phyloP scores from a whole-genome alignment of 2,329 filamentous ascomycete species.

The Trichophyton mentagrophytes region DNA sequence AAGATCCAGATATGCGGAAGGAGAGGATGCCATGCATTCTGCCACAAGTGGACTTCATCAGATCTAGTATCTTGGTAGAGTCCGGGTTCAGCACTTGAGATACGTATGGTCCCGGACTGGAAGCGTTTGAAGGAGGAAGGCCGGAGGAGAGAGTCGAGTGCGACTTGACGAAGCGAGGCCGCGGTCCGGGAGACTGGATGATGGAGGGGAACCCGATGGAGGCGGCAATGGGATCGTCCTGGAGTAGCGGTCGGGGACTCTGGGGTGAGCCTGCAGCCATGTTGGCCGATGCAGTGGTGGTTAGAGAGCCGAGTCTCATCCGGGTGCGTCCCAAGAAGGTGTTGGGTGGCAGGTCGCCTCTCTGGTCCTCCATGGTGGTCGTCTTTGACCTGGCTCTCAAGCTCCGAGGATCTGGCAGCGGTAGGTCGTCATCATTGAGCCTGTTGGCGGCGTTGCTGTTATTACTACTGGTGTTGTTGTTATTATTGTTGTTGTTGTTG shows the following conservation, averaged over 20 bases:
- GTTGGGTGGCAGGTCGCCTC: constrained; percentile 26
- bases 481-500: too few relatives aligned
- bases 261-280: constrained; percentile 9
- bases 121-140: constrained; percentile 16
- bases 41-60: constrained; percentile 42
- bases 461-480: too few relatives aligned
- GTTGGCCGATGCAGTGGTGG: constrained; percentile 17
- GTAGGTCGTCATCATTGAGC: constrained; percentile 23
- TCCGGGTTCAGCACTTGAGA: constrained; percentile 33
- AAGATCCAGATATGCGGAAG: constrained; percentile 32
- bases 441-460: not conserved
- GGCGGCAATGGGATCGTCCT: constrained; percentile 25
- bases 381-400: constrained; percentile 30
- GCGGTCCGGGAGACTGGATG: constrained; percentile 29
- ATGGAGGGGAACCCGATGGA: constrained; percentile 40
- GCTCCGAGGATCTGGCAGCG: constrained; percentile 19
- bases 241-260: constrained; percentile 21
- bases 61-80: constrained; percentile 36
- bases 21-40: constrained; percentile 42
- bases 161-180: constrained; percentile 25
- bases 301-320: constrained; percentile 30
- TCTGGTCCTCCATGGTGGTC: constrained; percentile 32
- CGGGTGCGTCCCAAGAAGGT: constrained; percentile 23
- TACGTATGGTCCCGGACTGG: constrained; percentile 22
- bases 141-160: constrained; percentile 18